These are phyloP conservation scores for Vitis hybrid DNA, from an alignment of 177 flowering plant species.

Conservation along the genomic window DNA sequence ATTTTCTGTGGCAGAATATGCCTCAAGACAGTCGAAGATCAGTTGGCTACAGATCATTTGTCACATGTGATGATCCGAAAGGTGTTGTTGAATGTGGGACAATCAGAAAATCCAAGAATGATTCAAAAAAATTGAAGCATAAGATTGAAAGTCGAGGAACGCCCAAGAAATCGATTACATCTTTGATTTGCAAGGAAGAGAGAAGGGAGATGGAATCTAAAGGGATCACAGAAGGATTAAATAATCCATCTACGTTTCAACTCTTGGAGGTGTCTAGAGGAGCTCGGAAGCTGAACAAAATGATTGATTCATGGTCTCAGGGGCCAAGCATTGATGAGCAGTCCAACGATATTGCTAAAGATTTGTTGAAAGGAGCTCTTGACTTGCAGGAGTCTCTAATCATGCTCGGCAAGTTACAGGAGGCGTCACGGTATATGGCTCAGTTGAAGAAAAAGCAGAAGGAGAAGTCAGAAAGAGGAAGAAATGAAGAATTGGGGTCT, in stretches of 20 bases:
- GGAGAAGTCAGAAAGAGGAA: constrained; percentile 23
- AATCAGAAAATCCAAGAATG: constrained; percentile 47
- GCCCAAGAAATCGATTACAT: constrained; percentile 18
- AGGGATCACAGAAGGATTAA: constrained; percentile 22
- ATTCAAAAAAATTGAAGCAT: constrained; percentile 29
- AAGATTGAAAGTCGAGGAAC: constrained; percentile 17
- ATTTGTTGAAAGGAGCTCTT: constrained; percentile 74
- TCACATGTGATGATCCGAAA: constrained; percentile 79
- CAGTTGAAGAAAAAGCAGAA: constrained; percentile 41
- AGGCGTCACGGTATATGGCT: constrained; percentile 48
- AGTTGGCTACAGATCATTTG: constrained; percentile 60
- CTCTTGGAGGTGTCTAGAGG: constrained; percentile 68
- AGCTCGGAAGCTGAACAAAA: constrained; percentile 64
- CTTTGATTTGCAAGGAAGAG: constrained; percentile 13
- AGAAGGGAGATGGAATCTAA: constrained; percentile 22
- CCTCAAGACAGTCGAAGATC: constrained; percentile 60
- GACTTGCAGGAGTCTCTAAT: constrained; percentile 73
- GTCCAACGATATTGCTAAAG: constrained; percentile 57
- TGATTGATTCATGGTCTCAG: constrained; percentile 61
- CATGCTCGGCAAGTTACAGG: constrained; percentile 75
- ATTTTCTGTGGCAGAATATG: constrained; percentile 48
- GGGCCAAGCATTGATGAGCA: constrained; percentile 34
- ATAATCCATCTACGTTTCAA: constrained; percentile 42
- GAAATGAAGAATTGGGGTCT: constrained; percentile 13
- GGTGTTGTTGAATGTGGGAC: constrained; percentile 60